Base-by-base conservation (phyloP, 179 eudicot species). In the Beta macrorhiza region DNA sequence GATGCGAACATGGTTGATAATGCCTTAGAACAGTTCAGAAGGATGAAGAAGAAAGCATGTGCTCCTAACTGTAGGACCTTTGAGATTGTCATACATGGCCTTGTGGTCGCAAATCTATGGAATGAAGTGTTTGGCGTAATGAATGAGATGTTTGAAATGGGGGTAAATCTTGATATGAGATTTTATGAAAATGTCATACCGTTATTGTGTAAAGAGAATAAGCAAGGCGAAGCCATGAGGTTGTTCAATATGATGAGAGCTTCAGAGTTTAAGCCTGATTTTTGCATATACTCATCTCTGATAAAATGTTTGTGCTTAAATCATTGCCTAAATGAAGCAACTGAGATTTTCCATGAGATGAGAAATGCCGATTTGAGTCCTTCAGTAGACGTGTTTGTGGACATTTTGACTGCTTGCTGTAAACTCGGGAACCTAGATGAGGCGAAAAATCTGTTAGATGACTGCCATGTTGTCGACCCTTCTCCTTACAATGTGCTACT, bases 11-110 rank as follows among this genome's bases (percentile, higher is more conserved):
- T 87, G 84, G 85, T 81, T 49, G 87, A 85, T 77, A 53, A 79
- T 25, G 95, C 92, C 56, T 78, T 91, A 80, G 90, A 88, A 82
- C 95, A 93, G 53, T 93, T 89, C 74, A 85, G 83, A 81, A 83
- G 91, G 77, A 87, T 93, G 89, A 58, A 53, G 75, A 93, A 85
- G 84, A 93, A 93, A 83, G 82, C 89, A 53, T 91, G 95, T 81
- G 47, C 13, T 71, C 97, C 95, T 76, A 87, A 87, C 86, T 84
- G 91, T 80, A 87, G 75, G 89, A 93, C 93, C 63, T 93, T 86
- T 85, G 87, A 91, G 92, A 82, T 91, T 61, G 79, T 93, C 37
- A 81, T 93, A 20, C 47, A 80, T 53, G 86, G 92, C 32, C 93
- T 93, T 79, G 62, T 83, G 81, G 81, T 70, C 58, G 62, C 68